Conservation (phyloP, 768 basidiomycete species). For the Pisolithus orientalis region DNA sequence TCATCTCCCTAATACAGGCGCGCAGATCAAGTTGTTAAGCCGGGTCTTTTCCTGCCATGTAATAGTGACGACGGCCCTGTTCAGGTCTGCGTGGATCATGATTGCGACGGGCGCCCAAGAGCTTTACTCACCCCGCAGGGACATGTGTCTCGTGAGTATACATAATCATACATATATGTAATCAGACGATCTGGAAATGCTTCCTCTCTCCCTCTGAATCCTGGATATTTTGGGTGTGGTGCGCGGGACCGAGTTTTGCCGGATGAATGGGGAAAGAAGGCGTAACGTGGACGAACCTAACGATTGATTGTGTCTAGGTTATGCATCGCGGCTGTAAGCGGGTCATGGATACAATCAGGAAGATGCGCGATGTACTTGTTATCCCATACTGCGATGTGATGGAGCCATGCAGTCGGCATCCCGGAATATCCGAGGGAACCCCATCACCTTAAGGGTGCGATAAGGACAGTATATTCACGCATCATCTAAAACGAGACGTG, state of each 20-base stretch:
- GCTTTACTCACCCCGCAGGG: background rate
- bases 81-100: too few species aligned
- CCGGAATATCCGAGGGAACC: background rate
- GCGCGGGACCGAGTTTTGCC: background rate
- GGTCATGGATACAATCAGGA: background rate
- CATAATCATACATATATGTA: background rate
- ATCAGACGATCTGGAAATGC: background rate
- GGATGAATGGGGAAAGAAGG: background rate
- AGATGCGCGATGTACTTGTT: background rate
- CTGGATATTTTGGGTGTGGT: background rate
- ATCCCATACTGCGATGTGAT: too few species aligned
- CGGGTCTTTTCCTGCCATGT: too few species aligned
- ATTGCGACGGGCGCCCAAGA: background rate
- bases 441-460: background rate
- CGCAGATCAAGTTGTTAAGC: background rate
- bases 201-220: background rate
- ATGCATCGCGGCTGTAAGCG: background rate
- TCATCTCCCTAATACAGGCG: background rate
- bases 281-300: background rate
- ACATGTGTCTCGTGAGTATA: background rate
- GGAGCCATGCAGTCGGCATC: too few species aligned
- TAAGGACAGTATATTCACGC: constrained; percentile 32
- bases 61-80: too few species aligned
- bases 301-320: background rate
- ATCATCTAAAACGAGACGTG: constrained; percentile 82